Evolutionary conservation across 2,329 filamentous ascomycete species (phyloP).

Genomic region (Aspergillus unguis): DNA sequence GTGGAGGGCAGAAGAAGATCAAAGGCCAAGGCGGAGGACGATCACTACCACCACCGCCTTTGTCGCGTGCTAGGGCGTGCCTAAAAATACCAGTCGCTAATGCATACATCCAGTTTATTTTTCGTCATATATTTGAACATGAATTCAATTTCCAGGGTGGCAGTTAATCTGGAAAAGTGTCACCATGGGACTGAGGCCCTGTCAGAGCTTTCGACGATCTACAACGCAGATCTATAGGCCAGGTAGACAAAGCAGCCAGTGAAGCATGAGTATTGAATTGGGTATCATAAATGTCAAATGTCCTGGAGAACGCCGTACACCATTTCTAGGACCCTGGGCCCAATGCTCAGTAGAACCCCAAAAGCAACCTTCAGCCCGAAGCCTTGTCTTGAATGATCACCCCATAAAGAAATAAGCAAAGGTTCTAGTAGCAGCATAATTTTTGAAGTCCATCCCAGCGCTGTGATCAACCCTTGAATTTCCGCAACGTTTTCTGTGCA

Average conservation of each 20-base stretch:
- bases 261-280: conserved; percentile 1
- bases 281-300: conserved; percentile 17
- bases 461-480: conserved; percentile 61
- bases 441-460: neutral
- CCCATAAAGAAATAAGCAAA: neutral
- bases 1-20: conserved; percentile 18
- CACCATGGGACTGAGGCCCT: neutral
- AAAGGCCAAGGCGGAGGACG: conserved; percentile 28
- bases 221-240: too few species aligned
- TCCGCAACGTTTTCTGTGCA: conserved; percentile 61
- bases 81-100: neutral
- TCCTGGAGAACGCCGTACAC: conserved; percentile 1
- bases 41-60: conserved; percentile 24
- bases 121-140: neutral
- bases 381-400: neutral
- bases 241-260: too few species aligned
- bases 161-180: too few species aligned
- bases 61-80: conserved; percentile 20
- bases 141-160: too few species aligned
- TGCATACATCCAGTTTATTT: neutral
- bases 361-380: neutral
- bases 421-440: neutral
- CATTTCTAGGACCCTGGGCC: neutral
- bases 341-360: neutral
- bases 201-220: neutral